Conservation (phyloP, 129 eudicot genomes). For the Centrapalus pauciflorus region DNA sequence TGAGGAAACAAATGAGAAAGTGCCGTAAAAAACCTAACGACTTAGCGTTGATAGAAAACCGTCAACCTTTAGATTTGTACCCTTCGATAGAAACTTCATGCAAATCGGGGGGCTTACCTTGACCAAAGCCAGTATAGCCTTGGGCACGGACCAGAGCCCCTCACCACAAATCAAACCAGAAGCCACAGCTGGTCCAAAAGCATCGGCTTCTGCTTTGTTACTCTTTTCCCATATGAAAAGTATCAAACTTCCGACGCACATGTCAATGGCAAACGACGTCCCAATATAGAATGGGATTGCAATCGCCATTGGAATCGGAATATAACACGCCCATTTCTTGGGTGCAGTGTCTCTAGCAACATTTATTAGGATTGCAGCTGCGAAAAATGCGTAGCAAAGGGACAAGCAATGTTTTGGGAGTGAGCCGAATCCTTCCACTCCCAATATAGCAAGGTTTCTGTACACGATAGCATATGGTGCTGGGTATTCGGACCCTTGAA, state of each 20-base stretch:
- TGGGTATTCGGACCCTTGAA: conserved; percentile 43
- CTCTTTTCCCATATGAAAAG: conserved; percentile 46
- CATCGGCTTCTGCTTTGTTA: conserved; percentile 37
- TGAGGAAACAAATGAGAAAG: not conserved
- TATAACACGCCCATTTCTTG: conserved; percentile 30
- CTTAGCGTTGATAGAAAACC: conserved; percentile 19
- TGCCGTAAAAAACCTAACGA: not conserved
- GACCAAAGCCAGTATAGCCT: conserved; percentile 48
- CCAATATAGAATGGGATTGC: conserved; percentile 74
- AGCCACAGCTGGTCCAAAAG: conserved; percentile 56
- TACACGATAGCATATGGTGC: conserved; percentile 62
- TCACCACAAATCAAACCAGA: conserved; percentile 79
- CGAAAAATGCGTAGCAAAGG: conserved; percentile 37
- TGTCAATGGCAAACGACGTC: conserved; percentile 48
- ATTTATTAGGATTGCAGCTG: conserved; percentile 43
- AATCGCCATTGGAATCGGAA: conserved; percentile 71
- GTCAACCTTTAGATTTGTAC: conserved; percentile 15
- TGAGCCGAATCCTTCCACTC: conserved; percentile 58
- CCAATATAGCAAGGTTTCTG: conserved; percentile 53
- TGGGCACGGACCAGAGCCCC: conserved; percentile 61
- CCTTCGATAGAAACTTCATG: conserved; percentile 48
- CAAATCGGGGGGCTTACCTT: conserved; percentile 58
- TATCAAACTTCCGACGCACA: conserved; percentile 69
- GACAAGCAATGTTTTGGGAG: conserved; percentile 59
- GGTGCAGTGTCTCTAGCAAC: conserved; percentile 14